Percentiles rank a stretch among this genome's conserved stretches.
phyloP scores from a whole-genome alignment of 2,329 filamentous ascomycete species.

The Colletotrichum tofieldiae region DNA sequence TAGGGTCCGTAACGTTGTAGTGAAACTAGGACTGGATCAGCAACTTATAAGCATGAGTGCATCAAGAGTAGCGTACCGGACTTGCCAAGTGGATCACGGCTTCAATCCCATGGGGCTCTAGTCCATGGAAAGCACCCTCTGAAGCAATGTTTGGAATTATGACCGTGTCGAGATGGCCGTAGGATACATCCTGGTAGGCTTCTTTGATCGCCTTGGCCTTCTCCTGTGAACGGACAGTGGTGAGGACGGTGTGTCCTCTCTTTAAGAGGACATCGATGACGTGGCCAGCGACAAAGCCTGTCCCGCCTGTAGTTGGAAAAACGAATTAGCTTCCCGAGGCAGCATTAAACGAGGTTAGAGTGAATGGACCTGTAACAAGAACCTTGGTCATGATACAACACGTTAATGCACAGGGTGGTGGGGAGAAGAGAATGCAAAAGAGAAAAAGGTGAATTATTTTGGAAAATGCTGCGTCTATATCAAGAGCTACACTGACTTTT shows the following conservation, averaged over 20 bases:
- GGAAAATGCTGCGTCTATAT: not conserved
- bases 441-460: not conserved
- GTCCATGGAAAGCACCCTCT: conserved; percentile 78
- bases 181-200: conserved; percentile 5
- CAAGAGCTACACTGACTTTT: not conserved
- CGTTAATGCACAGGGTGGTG: not conserved
- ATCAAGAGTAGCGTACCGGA: conserved; percentile 7
- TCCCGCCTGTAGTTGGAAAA: conserved; percentile 7
- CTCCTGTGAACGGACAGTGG: conserved; percentile 33
- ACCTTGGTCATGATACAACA: conserved; percentile 15
- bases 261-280: conserved; percentile 24
- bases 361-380: conserved; percentile 24
- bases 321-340: not conserved
- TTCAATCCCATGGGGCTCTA: conserved; percentile 9
- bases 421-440: not conserved
- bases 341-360: not conserved
- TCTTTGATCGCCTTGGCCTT: not conserved
- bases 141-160: conserved; percentile 82
- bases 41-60: conserved; percentile 55
- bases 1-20: conserved; percentile 70
- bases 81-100: conserved; percentile 37
- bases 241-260: conserved; percentile 20
- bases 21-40: conserved; percentile 83
- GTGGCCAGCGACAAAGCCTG: conserved; percentile 33
- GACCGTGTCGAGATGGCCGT: conserved; percentile 55